Evolutionary conservation across 495 filamentous ascomycete species (phyloP).

Genomic region (Hamigera avellanea): DNA sequence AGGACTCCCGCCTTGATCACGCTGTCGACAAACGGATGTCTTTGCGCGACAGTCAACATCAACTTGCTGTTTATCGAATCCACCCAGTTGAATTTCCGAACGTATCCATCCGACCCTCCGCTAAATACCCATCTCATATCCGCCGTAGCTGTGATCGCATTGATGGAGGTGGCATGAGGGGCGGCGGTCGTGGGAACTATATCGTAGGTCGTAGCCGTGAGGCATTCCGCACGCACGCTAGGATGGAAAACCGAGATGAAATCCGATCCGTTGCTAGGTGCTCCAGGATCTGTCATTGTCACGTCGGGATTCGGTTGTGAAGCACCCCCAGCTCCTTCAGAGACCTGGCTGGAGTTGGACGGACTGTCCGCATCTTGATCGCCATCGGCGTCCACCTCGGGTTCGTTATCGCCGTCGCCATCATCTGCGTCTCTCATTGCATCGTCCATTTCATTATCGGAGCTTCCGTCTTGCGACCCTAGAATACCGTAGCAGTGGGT

Average conservation of each 20-base stretch:
- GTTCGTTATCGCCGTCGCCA: constrained; percentile 50
- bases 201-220: constrained; percentile 81
- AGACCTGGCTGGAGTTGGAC: constrained; percentile 36
- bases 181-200: constrained; percentile 95
- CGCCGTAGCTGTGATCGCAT: constrained; percentile 80
- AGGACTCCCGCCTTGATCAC: constrained; percentile 88
- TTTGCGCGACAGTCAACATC: constrained; percentile 87
- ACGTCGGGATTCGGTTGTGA: constrained; percentile 31
- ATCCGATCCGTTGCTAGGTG: constrained; percentile 18
- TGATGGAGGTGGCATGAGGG: constrained; percentile 91
- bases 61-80: constrained; percentile 91
- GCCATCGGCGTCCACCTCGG: constrained; percentile 51
- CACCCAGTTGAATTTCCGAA: constrained; percentile 90
- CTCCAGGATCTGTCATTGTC: constrained; percentile 20
- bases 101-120: constrained; percentile 87
- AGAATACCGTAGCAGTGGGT: constrained; percentile 2
- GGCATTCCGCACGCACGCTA: constrained; percentile 62
- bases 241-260: constrained; percentile 41
- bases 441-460: constrained; percentile 61
- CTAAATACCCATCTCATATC: constrained; percentile 95
- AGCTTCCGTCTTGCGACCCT: constrained; percentile 52
- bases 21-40: constrained; percentile 94
- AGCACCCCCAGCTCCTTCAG: constrained; percentile 24
- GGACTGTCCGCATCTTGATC: constrained; percentile 46
- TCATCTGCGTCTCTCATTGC: constrained; percentile 54